These are phyloP conservation scores for Zygosaccharomyces bailii DNA, from an alignment of 805 yeast species.

Conservation along the genomic window DNA sequence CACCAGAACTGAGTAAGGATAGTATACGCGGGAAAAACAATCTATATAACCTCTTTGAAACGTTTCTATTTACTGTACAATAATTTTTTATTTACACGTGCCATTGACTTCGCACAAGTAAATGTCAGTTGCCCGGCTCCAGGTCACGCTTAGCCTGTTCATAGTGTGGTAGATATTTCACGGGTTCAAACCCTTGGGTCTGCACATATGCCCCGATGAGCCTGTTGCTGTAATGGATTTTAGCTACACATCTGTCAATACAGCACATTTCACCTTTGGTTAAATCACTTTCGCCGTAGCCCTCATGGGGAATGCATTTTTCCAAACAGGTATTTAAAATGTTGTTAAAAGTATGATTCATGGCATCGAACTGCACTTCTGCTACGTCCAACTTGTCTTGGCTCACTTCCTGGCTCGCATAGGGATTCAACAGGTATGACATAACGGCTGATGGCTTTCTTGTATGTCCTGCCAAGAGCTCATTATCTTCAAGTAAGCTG, in stretches of 20 bases:
- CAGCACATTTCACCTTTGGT: constrained; percentile 82
- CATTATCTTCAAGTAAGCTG: no score
- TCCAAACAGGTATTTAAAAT: constrained; percentile 59
- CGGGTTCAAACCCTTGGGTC: constrained; percentile 45
- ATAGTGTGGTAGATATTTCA: constrained; percentile 40
- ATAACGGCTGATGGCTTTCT: constrained; percentile 40
- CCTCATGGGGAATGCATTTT: constrained; percentile 77
- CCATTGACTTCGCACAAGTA: no score
- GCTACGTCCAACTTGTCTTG: constrained; percentile 62
- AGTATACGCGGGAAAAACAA: no score
- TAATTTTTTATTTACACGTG: neutral
- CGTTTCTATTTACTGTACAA: no score
- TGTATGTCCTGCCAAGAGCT: no score
- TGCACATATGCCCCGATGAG: constrained; percentile 54
- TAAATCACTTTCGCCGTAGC: constrained; percentile 79
- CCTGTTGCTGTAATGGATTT: constrained; percentile 71
- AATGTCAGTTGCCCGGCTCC: neutral
- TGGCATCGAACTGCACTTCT: constrained; percentile 63
- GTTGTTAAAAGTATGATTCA: constrained; percentile 50
- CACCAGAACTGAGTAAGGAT: no score
- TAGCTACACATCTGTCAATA: constrained; percentile 80
- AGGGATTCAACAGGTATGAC: constrained; percentile 58
- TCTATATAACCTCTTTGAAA: no score
- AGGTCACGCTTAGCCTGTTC: constrained; percentile 16
- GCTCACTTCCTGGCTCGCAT: constrained; percentile 49